Base-by-base conservation (phyloP, 768 basidiomycete species). In the Artomyces pyxidatus region DNA sequence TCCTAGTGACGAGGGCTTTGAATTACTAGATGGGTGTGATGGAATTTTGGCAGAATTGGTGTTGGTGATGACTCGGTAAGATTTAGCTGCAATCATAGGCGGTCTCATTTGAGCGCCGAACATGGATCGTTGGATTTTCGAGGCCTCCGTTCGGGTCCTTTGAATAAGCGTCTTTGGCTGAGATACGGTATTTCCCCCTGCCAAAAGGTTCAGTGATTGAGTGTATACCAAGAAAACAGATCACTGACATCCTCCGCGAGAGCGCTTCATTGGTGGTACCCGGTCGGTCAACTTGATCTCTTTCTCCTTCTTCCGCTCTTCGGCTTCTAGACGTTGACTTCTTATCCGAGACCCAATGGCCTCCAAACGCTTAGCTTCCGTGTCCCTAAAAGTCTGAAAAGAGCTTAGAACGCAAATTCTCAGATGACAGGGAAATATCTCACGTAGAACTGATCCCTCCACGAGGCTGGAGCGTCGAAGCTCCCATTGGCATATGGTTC, bases 211-310 rank as follows among this genome's bases (percentile, higher is more conserved):
- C 35, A 47, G 38, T 43, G 51, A 27, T 17, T 29, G 23, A n/a
- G 10, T 23, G 28, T 26, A 52, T 32, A 29, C 44, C 49, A 48
- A 51, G 42, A 40, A 47, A 19, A 6, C 32, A 35, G 25, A 42
- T 5, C 21, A 61, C 79, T 63, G 65, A 85, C 83, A 85, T 59
- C 68, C n/a, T n/a, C n/a, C 59, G 59, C 69, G 77, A 28, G 71
- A 58, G 44, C 86, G 83, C 66, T 87, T 88, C 25, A 73, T 56
- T 19, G 78, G 81, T 23, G 85, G 85, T 12, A 85, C 55, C 54
- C 69, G 75, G 63, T 86, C 84, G 16, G 85, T 89, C 45, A 81
- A 58, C 62, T 87, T 88, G 50, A 91, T 76, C 64, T 84, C 81
- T 50, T 80, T 74, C 64, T 85, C 84, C 63, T 75, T 86, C 70